Conservation (phyloP, 2,329 filamentous ascomycete genomes). For the Fusarium redolens region DNA sequence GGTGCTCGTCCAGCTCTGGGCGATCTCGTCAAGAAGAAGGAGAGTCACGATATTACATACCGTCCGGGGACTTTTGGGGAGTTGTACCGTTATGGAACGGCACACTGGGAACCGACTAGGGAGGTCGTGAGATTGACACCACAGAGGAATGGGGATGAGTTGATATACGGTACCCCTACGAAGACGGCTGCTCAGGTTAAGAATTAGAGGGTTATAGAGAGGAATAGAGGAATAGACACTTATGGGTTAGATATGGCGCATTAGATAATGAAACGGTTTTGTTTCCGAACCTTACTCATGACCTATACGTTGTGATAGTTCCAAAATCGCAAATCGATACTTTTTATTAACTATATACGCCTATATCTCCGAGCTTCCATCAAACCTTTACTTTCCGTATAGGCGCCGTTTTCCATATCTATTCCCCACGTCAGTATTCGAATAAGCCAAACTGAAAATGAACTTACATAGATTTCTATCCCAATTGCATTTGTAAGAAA, state of each 20-base stretch:
- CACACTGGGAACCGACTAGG: slow-evolving; percentile 48
- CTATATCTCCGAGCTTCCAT: fast-evolving
- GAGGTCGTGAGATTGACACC: slow-evolving; percentile 42
- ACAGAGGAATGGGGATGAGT: slow-evolving; percentile 31
- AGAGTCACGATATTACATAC: slow-evolving; percentile 44
- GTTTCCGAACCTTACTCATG: background rate
- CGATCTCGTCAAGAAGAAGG: slow-evolving; percentile 47
- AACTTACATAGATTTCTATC: slow-evolving; percentile 17
- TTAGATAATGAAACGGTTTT: background rate
- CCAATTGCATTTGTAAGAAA: background rate
- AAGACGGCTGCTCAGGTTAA: background rate
- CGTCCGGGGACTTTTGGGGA: slow-evolving; percentile 50
- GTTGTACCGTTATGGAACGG: slow-evolving; percentile 50
- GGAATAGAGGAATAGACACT: fast-evolving
- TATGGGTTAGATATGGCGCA: fast-evolving
- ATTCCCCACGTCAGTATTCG: background rate
- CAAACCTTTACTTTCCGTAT: background rate
- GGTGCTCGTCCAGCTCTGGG: slow-evolving; percentile 47
- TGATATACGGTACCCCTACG: slow-evolving; percentile 33
- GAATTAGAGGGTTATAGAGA: background rate
- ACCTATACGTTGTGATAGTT: fast-evolving
- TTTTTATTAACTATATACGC: too few relatives aligned
- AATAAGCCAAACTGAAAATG: too few relatives aligned
- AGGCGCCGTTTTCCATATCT: background rate
- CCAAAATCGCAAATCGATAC: too few relatives aligned